A percentile compares a stretch with the other conserved stretches of the same genome.
These are phyloP conservation scores for Bifiguratus adelaidae DNA, from an alignment of 192 early-diverging fungal genomes.

Conservation along the genomic window DNA sequence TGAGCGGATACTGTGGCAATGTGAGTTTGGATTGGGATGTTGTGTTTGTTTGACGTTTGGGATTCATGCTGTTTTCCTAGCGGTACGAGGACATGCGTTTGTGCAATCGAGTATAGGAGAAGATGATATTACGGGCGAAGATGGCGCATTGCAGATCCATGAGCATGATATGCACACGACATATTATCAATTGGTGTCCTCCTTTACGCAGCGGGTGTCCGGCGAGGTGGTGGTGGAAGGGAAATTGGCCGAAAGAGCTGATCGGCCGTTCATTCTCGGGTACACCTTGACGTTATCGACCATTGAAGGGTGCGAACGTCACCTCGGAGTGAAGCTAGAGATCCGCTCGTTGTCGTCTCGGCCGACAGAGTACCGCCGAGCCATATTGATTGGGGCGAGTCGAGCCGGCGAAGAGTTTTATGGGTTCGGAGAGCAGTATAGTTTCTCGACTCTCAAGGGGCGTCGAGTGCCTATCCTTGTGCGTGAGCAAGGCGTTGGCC, in stretches of 20 bases:
- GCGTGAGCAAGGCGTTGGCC: conserved; percentile 25
- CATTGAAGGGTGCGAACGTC: conserved; percentile 7
- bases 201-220: conserved; percentile 3
- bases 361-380: conserved; percentile 1
- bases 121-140: conserved; percentile 17
- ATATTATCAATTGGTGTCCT: conserved; percentile 17
- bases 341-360: not conserved
- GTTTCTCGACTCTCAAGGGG: conserved; percentile 15
- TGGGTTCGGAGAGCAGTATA: conserved; percentile 30
- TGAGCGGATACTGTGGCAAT: too few relatives aligned
- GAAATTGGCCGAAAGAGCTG: conserved; percentile 10
- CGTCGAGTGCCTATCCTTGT: conserved; percentile 22
- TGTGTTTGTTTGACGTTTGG: too few relatives aligned
- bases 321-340: conserved; percentile 6
- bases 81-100: too few relatives aligned
- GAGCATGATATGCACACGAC: conserved; percentile 20
- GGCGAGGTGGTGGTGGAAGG: conserved; percentile 3
- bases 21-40: too few relatives aligned
- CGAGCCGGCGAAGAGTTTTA: conserved; percentile 22
- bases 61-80: too few relatives aligned
- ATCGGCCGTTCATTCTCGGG: conserved; percentile 15
- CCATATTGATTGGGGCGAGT: conserved; percentile 9
- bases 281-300: conserved; percentile 19
- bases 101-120: conserved; percentile 14
- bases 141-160: conserved; percentile 15